A percentile compares a stretch with the other conserved stretches of the same genome.
phyloP scores from a whole-genome alignment of 495 filamentous ascomycete species.

The Pseudoneurospora amorphoporcata region DNA sequence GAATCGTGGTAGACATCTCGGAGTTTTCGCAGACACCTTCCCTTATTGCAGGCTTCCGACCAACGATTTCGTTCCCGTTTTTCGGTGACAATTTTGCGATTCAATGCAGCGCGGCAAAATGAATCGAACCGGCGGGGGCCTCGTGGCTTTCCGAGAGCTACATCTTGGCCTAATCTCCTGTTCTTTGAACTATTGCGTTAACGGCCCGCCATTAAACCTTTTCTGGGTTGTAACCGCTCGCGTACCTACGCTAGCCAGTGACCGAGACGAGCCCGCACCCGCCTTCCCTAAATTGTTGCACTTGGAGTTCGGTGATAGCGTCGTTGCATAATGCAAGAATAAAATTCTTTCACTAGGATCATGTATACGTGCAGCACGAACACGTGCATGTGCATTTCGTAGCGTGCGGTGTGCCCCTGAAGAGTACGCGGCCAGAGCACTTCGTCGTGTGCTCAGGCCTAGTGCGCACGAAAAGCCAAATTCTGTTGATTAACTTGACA shows the following conservation, averaged over 20 bases:
- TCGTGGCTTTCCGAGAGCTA: background rate
- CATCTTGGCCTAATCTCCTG: background rate
- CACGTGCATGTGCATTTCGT: background rate
- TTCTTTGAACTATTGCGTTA: background rate
- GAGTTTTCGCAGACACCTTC: background rate
- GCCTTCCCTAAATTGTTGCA: background rate
- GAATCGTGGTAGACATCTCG: background rate
- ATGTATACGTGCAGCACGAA: background rate
- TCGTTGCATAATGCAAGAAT: background rate
- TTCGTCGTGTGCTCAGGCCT: background rate
- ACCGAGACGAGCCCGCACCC: background rate
- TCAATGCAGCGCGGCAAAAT: background rate
- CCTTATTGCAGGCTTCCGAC: background rate
- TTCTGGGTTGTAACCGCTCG: background rate
- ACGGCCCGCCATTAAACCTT: background rate
- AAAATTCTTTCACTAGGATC: background rate
- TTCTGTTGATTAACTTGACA: background rate
- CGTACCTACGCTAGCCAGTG: background rate
- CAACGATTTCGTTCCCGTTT: background rate
- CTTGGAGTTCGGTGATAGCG: background rate
- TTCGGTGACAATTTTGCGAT: background rate
- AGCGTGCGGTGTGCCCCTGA: background rate
- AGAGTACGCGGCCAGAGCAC: background rate
- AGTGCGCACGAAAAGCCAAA: background rate
- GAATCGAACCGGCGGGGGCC: background rate